These are phyloP conservation scores for Tephrocybe sp. DNA, from an alignment of 768 basidiomycete species.

Conservation along the genomic window DNA sequence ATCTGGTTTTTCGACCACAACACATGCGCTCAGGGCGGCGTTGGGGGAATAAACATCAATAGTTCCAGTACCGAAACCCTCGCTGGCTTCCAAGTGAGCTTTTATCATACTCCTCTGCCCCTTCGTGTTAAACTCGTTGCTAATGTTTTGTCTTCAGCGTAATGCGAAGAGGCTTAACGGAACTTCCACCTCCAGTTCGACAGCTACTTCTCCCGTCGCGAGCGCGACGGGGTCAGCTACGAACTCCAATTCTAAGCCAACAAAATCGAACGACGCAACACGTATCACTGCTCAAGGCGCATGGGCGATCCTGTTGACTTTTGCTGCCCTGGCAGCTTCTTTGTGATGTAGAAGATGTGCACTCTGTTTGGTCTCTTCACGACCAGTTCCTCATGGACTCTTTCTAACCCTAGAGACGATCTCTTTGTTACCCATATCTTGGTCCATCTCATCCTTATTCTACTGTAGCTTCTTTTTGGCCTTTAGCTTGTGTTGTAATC, in stretches of 20 bases:
- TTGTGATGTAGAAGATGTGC: neutral
- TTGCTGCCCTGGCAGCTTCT: neutral
- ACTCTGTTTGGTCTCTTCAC: neutral
- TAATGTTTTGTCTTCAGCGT: slow-evolving; percentile 30
- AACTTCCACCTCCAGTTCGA: slow-evolving; percentile 24
- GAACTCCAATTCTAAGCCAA: slow-evolving; percentile 5
- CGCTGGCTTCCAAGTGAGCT: slow-evolving; percentile 41
- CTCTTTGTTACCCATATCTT: neutral
- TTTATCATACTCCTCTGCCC: neutral
- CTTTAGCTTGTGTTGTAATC: neutral
- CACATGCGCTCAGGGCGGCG: slow-evolving; percentile 54
- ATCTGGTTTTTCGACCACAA: slow-evolving; percentile 62
- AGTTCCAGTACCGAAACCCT: slow-evolving; percentile 38
- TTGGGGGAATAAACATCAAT: slow-evolving; percentile 60
- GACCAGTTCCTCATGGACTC: neutral
- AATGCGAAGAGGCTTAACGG: slow-evolving; percentile 59
- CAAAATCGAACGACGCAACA: slow-evolving; percentile 6
- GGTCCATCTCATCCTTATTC: neutral
- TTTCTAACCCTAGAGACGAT: neutral
- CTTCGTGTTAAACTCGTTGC: neutral
- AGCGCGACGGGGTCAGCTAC: slow-evolving; percentile 9
- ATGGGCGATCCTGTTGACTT: neutral
- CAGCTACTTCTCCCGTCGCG: slow-evolving; percentile 1
- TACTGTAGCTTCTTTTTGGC: neutral
- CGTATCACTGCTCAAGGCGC: neutral